Evolutionary conservation across 2,329 filamentous ascomycete genomes (phyloP).

Genomic region (Nemania serpens): DNA sequence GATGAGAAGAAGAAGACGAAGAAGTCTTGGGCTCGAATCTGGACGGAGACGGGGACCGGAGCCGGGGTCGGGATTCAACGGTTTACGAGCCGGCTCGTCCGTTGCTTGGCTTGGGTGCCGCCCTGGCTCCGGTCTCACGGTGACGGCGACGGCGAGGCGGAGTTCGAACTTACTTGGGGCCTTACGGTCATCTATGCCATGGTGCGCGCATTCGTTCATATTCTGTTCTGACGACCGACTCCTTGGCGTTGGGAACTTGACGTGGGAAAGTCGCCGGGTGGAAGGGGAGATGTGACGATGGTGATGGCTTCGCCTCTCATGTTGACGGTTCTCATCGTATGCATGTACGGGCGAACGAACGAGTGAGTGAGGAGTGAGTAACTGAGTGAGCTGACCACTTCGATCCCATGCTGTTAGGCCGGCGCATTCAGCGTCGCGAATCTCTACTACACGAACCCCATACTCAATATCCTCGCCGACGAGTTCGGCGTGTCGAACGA

Average conservation of each 20-base stretch:
- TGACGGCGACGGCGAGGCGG: constrained; percentile 29
- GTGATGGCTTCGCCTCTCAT: too few relatives aligned
- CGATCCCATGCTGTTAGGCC: constrained; percentile 43
- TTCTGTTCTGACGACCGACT: not conserved
- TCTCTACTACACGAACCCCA: constrained; percentile 80
- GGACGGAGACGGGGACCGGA: not conserved
- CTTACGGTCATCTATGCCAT: constrained; percentile 40
- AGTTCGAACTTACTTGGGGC: constrained; percentile 38
- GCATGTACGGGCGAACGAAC: too few relatives aligned
- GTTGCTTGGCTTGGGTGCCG: constrained; percentile 31
- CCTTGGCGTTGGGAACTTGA: not conserved
- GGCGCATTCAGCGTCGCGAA: constrained; percentile 76
- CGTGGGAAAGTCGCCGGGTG: not conserved
- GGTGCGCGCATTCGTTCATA: constrained; percentile 42
- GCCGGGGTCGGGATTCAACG: not conserved
- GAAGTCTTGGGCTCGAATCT: not conserved
- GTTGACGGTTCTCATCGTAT: too few relatives aligned
- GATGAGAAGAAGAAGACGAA: too few relatives aligned
- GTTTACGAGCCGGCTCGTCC: not conserved
- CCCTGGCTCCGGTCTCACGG: constrained; percentile 32
- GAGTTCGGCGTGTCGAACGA: constrained; percentile 75
- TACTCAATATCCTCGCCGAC: constrained; percentile 73
- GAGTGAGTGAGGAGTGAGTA: too few relatives aligned
- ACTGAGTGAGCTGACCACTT: too few relatives aligned
- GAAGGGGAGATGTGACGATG: too few relatives aligned